Evolutionary conservation across 2,329 filamentous ascomycete species (phyloP).

Genomic region (Pyrenophora graminea): DNA sequence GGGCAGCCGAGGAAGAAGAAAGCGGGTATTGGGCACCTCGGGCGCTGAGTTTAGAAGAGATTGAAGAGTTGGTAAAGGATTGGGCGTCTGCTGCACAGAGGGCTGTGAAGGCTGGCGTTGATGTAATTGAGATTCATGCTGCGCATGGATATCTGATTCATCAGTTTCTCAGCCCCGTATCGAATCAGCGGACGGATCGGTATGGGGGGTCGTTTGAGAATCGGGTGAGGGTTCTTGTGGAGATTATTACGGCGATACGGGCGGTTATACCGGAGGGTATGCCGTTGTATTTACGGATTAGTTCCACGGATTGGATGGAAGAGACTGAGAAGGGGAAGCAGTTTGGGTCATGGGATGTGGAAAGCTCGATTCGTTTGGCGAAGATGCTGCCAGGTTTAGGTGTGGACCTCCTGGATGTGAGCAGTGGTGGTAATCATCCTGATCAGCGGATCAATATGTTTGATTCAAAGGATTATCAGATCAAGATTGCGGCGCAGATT

Average conservation of each 20-base stretch:
- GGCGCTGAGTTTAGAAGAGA: slow-evolving; percentile 45
- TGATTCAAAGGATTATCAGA: slow-evolving; percentile 54
- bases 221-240: slow-evolving; percentile 45
- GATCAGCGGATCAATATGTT: slow-evolving; percentile 49
- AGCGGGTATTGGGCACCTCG: slow-evolving; percentile 46
- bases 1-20: slow-evolving; percentile 33
- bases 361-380: slow-evolving; percentile 46
- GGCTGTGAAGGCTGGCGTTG: slow-evolving; percentile 43
- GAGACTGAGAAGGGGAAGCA: slow-evolving; percentile 37
- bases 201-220: slow-evolving; percentile 52
- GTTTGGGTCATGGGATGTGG: slow-evolving; percentile 48
- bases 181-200: slow-evolving; percentile 49
- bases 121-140: slow-evolving; percentile 51
- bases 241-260: slow-evolving; percentile 48
- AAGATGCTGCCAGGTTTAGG: slow-evolving; percentile 49
- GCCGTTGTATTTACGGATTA: slow-evolving; percentile 45
- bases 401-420: slow-evolving; percentile 53
- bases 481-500: slow-evolving; percentile 53
- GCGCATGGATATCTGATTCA: slow-evolving; percentile 51
- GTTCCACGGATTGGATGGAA: slow-evolving; percentile 46
- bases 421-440: slow-evolving; percentile 51
- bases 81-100: slow-evolving; percentile 46
- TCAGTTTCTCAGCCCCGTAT: slow-evolving; percentile 48
- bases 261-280: slow-evolving; percentile 38
- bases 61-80: slow-evolving; percentile 46